Conservation (phyloP, 768 basidiomycete genomes). For the Boletellus emodensis region DNA sequence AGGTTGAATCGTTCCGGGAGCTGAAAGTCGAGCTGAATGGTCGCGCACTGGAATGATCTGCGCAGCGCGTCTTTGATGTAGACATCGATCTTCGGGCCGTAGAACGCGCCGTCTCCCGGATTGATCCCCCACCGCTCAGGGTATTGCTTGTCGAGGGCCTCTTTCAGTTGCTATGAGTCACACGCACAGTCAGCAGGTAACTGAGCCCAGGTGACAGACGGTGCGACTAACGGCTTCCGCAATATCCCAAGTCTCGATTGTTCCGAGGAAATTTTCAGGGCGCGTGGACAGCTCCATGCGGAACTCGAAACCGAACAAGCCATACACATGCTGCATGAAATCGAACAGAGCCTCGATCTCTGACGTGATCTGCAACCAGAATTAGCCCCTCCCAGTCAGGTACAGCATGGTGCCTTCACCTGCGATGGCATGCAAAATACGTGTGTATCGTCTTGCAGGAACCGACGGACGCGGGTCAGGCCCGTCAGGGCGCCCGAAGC, state of each 20-base stretch:
- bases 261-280: constrained; percentile 90
- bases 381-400: not conserved
- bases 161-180: constrained; percentile 65
- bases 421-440: constrained; percentile 96
- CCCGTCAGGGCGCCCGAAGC: constrained; percentile 93
- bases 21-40: constrained; percentile 99
- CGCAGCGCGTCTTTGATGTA: constrained; percentile 88
- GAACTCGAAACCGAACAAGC: constrained; percentile 92
- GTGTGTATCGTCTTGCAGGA: constrained; percentile 98
- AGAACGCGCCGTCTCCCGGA: constrained; percentile 97
- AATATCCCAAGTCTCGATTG: constrained; percentile 83
- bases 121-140: constrained; percentile 90
- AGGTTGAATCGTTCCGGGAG: constrained; percentile 95
- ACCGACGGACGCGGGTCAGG: constrained; percentile 87
- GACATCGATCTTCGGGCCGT: constrained; percentile 99
- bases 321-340: constrained; percentile 93
- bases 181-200: constrained; percentile 5
- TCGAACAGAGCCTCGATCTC: constrained; percentile 89
- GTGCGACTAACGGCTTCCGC: constrained; percentile 67
- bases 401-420: constrained; percentile 35
- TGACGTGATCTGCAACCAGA: constrained; percentile 59
- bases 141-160: constrained; percentile 80
- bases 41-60: constrained; percentile 96
- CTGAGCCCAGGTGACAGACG: not conserved
- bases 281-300: constrained; percentile 92